phyloP scores from a whole-genome alignment of 2,329 filamentous ascomycete genomes.

The Calonectria pauciramosa region DNA sequence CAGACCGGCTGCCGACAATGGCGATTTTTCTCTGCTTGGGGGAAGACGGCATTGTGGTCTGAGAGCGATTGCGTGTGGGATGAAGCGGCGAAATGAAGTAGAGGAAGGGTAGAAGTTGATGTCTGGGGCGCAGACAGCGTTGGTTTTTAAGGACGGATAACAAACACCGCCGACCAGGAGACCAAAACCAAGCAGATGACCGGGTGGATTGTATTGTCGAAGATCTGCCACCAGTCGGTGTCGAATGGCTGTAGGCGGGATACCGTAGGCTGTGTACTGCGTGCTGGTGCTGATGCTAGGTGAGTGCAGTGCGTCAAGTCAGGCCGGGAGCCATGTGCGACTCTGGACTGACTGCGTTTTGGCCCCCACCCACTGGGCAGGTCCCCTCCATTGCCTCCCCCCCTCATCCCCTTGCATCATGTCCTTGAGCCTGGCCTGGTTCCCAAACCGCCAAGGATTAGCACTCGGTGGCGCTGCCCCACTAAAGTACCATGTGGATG shows the following conservation, averaged over 20 bases:
- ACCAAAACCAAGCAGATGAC: neutral
- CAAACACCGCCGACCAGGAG: neutral
- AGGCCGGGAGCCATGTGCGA: slow-evolving; percentile 33
- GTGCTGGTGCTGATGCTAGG: slow-evolving; percentile 25
- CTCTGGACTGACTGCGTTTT: slow-evolving; percentile 19
- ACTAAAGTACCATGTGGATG: neutral
- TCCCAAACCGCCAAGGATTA: slow-evolving; percentile 26
- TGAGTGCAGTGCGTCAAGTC: slow-evolving; percentile 40
- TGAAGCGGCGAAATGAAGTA: neutral
- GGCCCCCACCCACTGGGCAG: slow-evolving; percentile 20
- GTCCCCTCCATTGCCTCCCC: slow-evolving; percentile 28
- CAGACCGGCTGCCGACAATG: slow-evolving; percentile 94
- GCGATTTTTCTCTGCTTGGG: slow-evolving; percentile 95
- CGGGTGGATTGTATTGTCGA: neutral
- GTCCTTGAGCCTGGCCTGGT: slow-evolving; percentile 23
- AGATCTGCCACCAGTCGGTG: neutral
- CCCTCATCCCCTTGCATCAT: slow-evolving; percentile 43
- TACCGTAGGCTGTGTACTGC: neutral
- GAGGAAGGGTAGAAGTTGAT: neutral
- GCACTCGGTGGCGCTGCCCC: slow-evolving; percentile 21
- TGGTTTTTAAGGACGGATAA: neutral
- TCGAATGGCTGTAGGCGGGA: slow-evolving; percentile 1
- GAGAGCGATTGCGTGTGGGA: slow-evolving; percentile 3
- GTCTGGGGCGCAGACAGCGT: neutral
- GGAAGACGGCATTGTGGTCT: slow-evolving; percentile 55